Evolutionary conservation across 2,329 filamentous ascomycete genomes (phyloP), one percentile per base, ranked within the genome.

Genomic region (Ophiocordyceps camponoti-rufipedis): DNA sequence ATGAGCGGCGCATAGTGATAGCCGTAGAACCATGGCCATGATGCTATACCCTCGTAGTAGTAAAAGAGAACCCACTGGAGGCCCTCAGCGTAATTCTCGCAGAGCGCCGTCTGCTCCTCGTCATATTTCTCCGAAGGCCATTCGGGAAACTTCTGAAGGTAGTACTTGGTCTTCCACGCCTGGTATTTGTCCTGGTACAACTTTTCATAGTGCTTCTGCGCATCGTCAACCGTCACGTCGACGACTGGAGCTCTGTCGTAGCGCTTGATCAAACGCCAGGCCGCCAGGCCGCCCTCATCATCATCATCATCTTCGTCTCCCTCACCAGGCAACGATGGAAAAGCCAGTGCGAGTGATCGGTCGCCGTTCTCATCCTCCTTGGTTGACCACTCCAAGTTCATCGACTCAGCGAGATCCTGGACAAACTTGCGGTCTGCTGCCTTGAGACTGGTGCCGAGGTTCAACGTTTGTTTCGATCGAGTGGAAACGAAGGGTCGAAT

Each of bases 1-100:
- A 95, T 98, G 76, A 96, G 86, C 1, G 91, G 91, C 10, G 93
- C 84, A 62, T 98, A 98, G 64, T 98, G 93, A 62, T 94, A 98
- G 49, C 73, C 72, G 63, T 95, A 98, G 65, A 85, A 98, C 91
- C 91, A 98, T 13, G 91, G 87, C 91, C 91, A 98, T 12, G 89
- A 96, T 14, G 86, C 91, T 48, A 98, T 91, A 50, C 91, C 91
- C 45, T 82, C 81, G 65, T 98, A 98, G 64, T 98, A 98, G 68
- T 98, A 98, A 63, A 82, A 95, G 44, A 98, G 69, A 41, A 98
- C 91, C 93, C 91, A 98, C 61, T 98, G 91, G 49, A 98, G 67
- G 49, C 91, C 91, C 64, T 98, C 85, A 7, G 98, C 87, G 56
- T 98, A 98, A 63, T 96, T 98, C 63, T 96, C 87, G 28, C 85